Evolutionary conservation across 1,284 basidiomycete genomes (phyloP).

Genomic region (Ganoderma lucidum): DNA sequence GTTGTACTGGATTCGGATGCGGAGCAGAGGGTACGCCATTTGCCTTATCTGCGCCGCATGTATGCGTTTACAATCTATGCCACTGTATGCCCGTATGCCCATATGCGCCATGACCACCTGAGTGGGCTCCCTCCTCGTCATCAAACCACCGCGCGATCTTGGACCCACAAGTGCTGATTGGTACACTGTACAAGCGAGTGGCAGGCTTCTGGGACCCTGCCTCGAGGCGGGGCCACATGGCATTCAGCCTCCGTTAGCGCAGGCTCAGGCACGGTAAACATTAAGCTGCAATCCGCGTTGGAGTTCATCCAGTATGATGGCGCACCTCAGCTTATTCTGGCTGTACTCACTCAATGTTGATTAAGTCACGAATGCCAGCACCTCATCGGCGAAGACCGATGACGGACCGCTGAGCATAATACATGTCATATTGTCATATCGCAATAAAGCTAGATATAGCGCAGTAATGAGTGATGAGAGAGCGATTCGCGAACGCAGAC

Average conservation of each 20-base stretch:
- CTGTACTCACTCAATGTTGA: no score
- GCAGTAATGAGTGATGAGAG: no score
- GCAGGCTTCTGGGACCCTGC: background rate
- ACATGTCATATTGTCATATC: no score
- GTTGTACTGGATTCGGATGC: background rate
- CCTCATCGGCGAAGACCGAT: no score
- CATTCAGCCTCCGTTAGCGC: background rate
- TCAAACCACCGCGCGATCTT: constrained; percentile 4
- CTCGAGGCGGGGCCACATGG: constrained; percentile 2
- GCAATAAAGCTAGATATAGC: no score
- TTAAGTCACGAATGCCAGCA: no score
- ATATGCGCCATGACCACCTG: background rate
- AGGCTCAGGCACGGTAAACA: background rate
- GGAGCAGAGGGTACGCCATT: constrained; percentile 6
- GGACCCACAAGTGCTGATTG: constrained; percentile 14
- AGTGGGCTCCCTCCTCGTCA: background rate
- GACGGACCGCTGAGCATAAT: no score
- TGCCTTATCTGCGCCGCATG: constrained; percentile 3
- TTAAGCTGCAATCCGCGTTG: no score
- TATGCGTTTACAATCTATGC: constrained; percentile 8
- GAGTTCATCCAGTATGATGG: background rate
- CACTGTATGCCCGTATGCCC: background rate
- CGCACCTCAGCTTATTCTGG: background rate
- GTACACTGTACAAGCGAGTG: background rate
- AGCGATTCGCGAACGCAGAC: no score